Percentiles rank a stretch among this genome's conserved stretches.
phyloP scores from a whole-genome alignment of 192 early-diverging fungal species.

The Podila epigama region DNA sequence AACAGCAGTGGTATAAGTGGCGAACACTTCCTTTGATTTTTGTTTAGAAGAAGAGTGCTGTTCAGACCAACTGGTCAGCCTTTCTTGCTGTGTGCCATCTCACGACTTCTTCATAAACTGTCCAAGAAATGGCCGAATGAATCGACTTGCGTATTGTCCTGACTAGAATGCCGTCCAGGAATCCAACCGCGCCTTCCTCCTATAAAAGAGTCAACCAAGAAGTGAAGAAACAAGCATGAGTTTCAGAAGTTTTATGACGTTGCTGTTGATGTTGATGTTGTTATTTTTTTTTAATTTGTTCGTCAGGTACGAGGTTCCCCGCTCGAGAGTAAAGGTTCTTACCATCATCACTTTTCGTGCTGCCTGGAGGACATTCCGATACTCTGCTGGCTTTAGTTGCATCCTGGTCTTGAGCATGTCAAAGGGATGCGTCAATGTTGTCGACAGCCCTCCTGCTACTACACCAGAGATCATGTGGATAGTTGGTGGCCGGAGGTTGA shows the following conservation, averaged over 20 bases:
- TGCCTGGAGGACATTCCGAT: constrained; percentile 59
- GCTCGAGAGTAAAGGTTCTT: too few relatives aligned
- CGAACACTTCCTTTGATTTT: too few relatives aligned
- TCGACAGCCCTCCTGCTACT: constrained; percentile 74
- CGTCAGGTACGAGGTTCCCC: too few relatives aligned
- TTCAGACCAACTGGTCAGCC: constrained; percentile 24
- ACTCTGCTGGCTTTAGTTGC: constrained; percentile 83
- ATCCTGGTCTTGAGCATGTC: constrained; percentile 94
- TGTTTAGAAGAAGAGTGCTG: too few relatives aligned
- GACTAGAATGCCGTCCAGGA: constrained; percentile 86
- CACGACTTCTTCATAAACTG: constrained; percentile 87
- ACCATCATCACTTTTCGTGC: constrained; percentile 59
- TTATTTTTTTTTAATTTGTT: too few relatives aligned
- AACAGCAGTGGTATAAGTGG: too few relatives aligned
- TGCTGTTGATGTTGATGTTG: not conserved
- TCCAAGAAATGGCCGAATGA: constrained; percentile 89
- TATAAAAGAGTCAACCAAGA: constrained; percentile 3
- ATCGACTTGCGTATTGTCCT: constrained; percentile 84
- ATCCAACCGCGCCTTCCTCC: constrained; percentile 80
- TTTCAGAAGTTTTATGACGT: too few relatives aligned
- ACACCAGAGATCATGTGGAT: constrained; percentile 71
- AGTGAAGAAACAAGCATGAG: too few relatives aligned
- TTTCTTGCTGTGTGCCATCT: constrained; percentile 37
- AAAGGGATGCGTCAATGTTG: constrained; percentile 90
- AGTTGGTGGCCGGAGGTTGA: constrained; percentile 53